Evolutionary conservation across 768 basidiomycete genomes (phyloP).

Genomic region (Lyophyllum atratum): DNA sequence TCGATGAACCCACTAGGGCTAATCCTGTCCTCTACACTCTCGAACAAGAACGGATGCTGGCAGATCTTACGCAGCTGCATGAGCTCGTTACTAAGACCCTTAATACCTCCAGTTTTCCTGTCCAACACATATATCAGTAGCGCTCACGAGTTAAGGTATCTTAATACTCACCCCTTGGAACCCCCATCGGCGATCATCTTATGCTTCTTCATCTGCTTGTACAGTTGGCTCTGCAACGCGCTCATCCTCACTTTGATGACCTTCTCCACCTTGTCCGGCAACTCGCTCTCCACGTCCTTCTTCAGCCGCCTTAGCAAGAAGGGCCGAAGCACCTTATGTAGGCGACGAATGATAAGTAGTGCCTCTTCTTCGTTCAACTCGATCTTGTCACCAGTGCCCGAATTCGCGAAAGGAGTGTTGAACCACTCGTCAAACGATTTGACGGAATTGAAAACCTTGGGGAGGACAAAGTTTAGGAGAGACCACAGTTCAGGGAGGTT

Average conservation of each 20-base stretch:
- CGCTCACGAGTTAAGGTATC: neutral
- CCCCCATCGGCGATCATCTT: conserved; percentile 93
- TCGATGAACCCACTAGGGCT: conserved; percentile 82
- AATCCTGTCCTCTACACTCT: conserved; percentile 93
- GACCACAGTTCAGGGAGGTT: conserved; percentile 97
- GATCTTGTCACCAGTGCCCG: conserved; percentile 97
- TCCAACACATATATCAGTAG: conserved; percentile 4
- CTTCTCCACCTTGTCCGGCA: conserved; percentile 98
- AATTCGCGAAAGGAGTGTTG: conserved; percentile 98
- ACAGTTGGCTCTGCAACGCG: conserved; percentile 86
- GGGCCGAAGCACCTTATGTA: conserved; percentile 94
- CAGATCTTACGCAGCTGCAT: conserved; percentile 99
- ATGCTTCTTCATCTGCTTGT: conserved; percentile 97
- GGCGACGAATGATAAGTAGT: conserved; percentile 91
- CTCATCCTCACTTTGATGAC: conserved; percentile 97
- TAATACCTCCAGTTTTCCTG: conserved; percentile 78
- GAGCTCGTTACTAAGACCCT: conserved; percentile 90
- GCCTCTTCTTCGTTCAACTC: conserved; percentile 99
- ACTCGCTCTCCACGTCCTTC: conserved; percentile 94
- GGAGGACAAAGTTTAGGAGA: conserved; percentile 91
- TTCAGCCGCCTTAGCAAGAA: conserved; percentile 92
- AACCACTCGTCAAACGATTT: conserved; percentile 99
- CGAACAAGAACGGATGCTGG: conserved; percentile 96
- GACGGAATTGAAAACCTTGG: conserved; percentile 97
- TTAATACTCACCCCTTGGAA: conserved; percentile 62